Evolutionary conservation across 768 basidiomycete species (phyloP).

Genomic region (Lyophyllum shimeji): DNA sequence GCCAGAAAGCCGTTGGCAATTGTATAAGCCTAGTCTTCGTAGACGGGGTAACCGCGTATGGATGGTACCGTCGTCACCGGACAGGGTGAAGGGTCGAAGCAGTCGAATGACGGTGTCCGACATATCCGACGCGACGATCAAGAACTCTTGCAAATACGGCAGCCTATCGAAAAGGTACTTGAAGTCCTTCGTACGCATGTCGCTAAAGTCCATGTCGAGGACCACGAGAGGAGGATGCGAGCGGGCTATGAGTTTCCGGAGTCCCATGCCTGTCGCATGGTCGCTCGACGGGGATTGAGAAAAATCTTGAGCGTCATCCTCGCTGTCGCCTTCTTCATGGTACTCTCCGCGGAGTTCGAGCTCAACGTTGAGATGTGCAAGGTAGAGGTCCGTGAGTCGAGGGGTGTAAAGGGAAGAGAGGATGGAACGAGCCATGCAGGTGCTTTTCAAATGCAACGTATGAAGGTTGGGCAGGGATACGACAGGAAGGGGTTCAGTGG

Average conservation of each 20-base stretch:
- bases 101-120: conserved; percentile 67
- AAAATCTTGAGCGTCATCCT: conserved; percentile 71
- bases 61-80: conserved; percentile 12
- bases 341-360: conserved; percentile 37
- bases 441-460: conserved; percentile 53
- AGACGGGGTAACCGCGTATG: conserved; percentile 57
- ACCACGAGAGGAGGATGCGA: conserved; percentile 62
- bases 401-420: conserved; percentile 67
- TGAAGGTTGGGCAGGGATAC: conserved; percentile 59
- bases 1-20: conserved; percentile 65
- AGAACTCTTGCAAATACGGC: conserved; percentile 55
- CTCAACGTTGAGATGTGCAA: conserved; percentile 69
- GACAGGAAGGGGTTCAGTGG: conserved; percentile 32
- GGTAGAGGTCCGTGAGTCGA: conserved; percentile 55
- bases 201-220: conserved; percentile 79
- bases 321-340: conserved; percentile 65
- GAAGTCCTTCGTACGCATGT: conserved; percentile 85
- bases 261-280: conserved; percentile 77
- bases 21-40: conserved; percentile 49
- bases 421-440: conserved; percentile 63
- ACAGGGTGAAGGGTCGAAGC: conserved; percentile 41
- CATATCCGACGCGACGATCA: conserved; percentile 81
- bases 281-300: conserved; percentile 80
- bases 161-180: conserved; percentile 62
- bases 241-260: conserved; percentile 61